Percentiles rank a stretch among this genome's conserved stretches.
phyloP scores from a whole-genome alignment of 2,329 filamentous ascomycete genomes.

The Albophoma yamanashiensis region DNA sequence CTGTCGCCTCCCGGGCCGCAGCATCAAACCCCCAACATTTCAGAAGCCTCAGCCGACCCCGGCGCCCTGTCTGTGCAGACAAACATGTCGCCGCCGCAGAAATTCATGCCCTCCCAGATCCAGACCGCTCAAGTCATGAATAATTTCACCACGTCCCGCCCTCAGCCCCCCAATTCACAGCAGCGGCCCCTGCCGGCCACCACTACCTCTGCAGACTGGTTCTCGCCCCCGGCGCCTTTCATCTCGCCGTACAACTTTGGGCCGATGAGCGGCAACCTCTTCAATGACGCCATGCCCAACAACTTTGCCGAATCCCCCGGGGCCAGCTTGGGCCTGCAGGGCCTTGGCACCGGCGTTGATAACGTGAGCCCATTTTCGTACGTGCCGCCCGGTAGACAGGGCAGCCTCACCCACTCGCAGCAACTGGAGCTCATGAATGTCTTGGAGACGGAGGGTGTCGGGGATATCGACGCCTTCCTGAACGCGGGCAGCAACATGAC shows the following conservation, averaged over 20 bases:
- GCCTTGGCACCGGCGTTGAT: slow-evolving; percentile 13
- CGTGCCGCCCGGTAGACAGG: slow-evolving; percentile 43
- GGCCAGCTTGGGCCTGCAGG: slow-evolving; percentile 21
- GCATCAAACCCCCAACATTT: slow-evolving; percentile 16
- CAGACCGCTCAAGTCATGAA: slow-evolving; percentile 2
- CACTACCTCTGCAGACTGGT: slow-evolving; percentile 38
- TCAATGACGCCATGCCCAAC: slow-evolving; percentile 24
- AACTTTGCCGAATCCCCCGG: slow-evolving; percentile 18
- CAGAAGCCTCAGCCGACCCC: slow-evolving; percentile 16
- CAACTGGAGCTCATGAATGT: slow-evolving; percentile 75
- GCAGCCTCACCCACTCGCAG: slow-evolving; percentile 67
- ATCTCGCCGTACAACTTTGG: slow-evolving; percentile 41
- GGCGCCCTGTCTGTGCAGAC: slow-evolving; percentile 12
- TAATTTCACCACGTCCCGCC: slow-evolving; percentile 16
- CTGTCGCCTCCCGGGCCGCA: slow-evolving; percentile 28
- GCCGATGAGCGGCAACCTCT: slow-evolving; percentile 29
- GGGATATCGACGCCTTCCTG: slow-evolving; percentile 50
- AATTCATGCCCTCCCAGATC: slow-evolving; percentile 8
- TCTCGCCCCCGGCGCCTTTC: slow-evolving; percentile 39
- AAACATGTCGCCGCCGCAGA: slow-evolving; percentile 21
- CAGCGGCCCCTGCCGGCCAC: slow-evolving; percentile 33
- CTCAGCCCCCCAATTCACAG: slow-evolving; percentile 23
- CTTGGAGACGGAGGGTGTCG: slow-evolving; percentile 58
- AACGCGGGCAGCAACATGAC: slow-evolving; percentile 23
- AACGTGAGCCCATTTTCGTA: slow-evolving; percentile 14